Evolutionary conservation across 306 rosid species (phyloP).

Genomic region (Pueraria montana): DNA sequence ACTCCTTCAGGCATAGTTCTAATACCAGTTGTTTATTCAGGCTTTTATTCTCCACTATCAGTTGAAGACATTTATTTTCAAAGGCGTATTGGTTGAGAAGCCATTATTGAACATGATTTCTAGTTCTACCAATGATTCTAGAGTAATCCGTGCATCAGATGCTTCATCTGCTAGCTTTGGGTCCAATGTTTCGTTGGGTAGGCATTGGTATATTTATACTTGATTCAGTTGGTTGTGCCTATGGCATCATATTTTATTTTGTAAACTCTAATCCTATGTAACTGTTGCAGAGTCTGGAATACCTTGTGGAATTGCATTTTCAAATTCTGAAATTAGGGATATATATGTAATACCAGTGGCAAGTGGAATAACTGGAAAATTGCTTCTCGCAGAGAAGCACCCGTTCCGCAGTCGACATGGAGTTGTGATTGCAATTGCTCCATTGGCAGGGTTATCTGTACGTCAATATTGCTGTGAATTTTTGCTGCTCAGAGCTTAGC

Average conservation of each 20-base stretch:
- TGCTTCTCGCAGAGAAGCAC: conserved; percentile 85
- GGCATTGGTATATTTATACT: conserved; percentile 38
- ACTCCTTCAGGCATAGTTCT: conserved; percentile 27
- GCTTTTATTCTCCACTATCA: conserved; percentile 76
- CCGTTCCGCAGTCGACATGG: conserved; percentile 89
- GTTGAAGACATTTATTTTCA: conserved; percentile 64
- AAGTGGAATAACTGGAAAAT: conserved; percentile 63
- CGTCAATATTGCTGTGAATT: conserved; percentile 47
- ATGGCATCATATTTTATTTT: conserved; percentile 25
- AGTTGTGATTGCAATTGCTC: conserved; percentile 84
- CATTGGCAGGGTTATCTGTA: conserved; percentile 83
- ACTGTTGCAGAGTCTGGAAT: conserved; percentile 70
- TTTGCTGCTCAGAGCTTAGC: conserved; percentile 33
- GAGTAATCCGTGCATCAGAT: conserved; percentile 58
- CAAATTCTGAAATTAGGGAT: conserved; percentile 82
- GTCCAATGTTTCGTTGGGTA: conserved; percentile 87
- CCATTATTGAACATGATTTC: conserved; percentile 50
- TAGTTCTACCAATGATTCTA: conserved; percentile 56
- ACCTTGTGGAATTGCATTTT: conserved; percentile 83
- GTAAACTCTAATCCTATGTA: conserved; percentile 24
- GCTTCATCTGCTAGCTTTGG: conserved; percentile 81
- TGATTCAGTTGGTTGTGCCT: conserved; percentile 13
- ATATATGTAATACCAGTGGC: conserved; percentile 69
- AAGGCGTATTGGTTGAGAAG: conserved; percentile 62
- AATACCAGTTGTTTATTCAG: conserved; percentile 58